Evolutionary conservation across 495 filamentous ascomycete species (phyloP), one percentile per base, ranked within the genome.

Genomic region (Penicillium diatomitis): DNA sequence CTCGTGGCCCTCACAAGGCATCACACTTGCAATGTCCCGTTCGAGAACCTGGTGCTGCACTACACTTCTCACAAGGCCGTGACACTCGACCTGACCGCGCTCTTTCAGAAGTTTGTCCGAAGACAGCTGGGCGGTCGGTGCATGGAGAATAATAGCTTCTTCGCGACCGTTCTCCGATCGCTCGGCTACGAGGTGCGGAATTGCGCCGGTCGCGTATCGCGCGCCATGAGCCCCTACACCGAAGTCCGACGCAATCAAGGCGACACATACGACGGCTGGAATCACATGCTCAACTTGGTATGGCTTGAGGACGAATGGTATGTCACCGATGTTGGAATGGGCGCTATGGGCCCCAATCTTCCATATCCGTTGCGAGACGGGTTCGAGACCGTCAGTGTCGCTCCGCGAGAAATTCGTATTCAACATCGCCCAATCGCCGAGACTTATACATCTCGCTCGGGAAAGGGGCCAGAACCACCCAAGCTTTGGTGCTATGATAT

Each of bases 91-190:
- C 11, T 44, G 35, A 28, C 30, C 8, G 9, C 9, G 41, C 29
- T 44, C 10, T 87, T n/a, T 74, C 41, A 68, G 4, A 87, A 87
- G 66, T 77, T 88, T 27, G 76, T 86, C 10, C 52, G 55, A 30
- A 63, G 38, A 28, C 58, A 76, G n/a, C 41, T 30, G 8, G 85
- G 85, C 7, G 84, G 85, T 0, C 85, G 85, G 53, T 87, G 84
- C 62, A 83, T 88, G 80, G 85, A 88, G 52, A 74, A 76, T 52
- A 87, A 79, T 55, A 61, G 61, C 32, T 69, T 86, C 34, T 85
- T 87, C 27, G 76, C 71, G 32, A 70, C 68, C 5, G 68, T 87
- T 9, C 64, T 89, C 36, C 68, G 76, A 30, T 73, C 66, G 10
- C 58, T 86, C 0, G 85, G 82, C 0, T 87, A 69, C 53, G 45